Base-by-base conservation (phyloP, 1,139 yeast species). In the Yamadazyma aaseri region DNA sequence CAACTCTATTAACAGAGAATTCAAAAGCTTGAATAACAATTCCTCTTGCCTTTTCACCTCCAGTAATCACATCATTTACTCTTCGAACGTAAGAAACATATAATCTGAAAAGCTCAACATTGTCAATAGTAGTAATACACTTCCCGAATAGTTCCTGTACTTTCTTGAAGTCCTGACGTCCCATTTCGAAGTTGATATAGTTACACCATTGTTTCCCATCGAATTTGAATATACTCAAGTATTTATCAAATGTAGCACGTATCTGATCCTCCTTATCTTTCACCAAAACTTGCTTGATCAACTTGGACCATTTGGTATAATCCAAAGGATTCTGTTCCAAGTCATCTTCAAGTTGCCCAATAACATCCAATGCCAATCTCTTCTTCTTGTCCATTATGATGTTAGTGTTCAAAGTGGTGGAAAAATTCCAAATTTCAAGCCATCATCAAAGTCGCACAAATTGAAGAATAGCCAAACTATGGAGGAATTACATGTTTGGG, bases 21-120 rank as follows among this genome's bases (percentile, higher is more conserved):
- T 87, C 95, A 55, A 82, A 92, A 0, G 97, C 95, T 51, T 81
- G 84, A 17, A 82, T 69, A 8, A 90, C 86, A 3, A 76, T 73
- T 6, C 81, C 76, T 42, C 96, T 71, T 1, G 96, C 94, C 44
- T 77, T 79, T 48, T 86, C 95, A 21, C 95, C 95, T 17, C 94
- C 95, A 2, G 92, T 82, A 32, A 81, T 75, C 16, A 85, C 72
- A 51, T 86, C 86, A 53, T 89, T 86, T 26, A 80, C 82, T 41
- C 92, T 71, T 43, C 92, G 77, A 28, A 86, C 89, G 53, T 86
- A 89, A 28, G 77, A 78, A 23, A 92, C 76, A 55, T 92, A 92
- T 24, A 76, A 62, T 33, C 79, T 70, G 80, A 94, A 90, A 21
- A 92, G 62, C 21, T 76, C 76, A 26, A 86, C 79, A 47, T 78